phyloP scores from a whole-genome alignment of 139 green algal genomes.

The Volvox africanus region DNA sequence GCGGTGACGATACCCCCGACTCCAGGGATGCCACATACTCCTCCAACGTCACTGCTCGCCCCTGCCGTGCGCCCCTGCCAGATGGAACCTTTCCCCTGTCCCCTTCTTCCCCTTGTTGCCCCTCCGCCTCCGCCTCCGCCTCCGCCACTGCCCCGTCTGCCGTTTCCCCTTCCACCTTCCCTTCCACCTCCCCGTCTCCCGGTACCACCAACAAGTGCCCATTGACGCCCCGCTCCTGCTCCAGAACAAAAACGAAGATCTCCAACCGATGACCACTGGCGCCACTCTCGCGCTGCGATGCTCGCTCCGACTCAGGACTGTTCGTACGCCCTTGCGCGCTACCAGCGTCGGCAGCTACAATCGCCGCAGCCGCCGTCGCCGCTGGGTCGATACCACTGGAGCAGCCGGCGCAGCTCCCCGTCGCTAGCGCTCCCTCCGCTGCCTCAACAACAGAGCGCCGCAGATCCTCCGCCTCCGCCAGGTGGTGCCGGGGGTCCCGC shows the following conservation, averaged over 20 bases:
- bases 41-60: slow-evolving; percentile 30
- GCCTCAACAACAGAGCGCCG: background rate
- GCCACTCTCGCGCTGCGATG: too few relatives aligned
- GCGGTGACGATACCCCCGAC: too few relatives aligned
- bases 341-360: background rate
- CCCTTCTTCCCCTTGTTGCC: too few relatives aligned
- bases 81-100: background rate
- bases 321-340: background rate
- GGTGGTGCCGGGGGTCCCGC: slow-evolving; percentile 19
- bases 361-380: background rate
- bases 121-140: too few relatives aligned
- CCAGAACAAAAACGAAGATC: slow-evolving; percentile 34
- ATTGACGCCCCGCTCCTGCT: slow-evolving; percentile 25
- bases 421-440: background rate
- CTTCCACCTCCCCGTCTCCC: background rate
- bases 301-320: background rate
- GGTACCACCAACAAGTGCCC: slow-evolving; percentile 28
- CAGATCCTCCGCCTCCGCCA: slow-evolving; percentile 31
- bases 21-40: slow-evolving; percentile 29
- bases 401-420: background rate
- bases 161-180: background rate
- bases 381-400: background rate
- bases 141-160: background rate
- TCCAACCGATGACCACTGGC: background rate
- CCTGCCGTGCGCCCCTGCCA: background rate